A percentile compares a stretch with the other conserved stretches of the same genome.
Evolutionary conservation across 352 stramenopile genomes (phyloP).

Genomic region (Phytopythium oedochilum): DNA sequence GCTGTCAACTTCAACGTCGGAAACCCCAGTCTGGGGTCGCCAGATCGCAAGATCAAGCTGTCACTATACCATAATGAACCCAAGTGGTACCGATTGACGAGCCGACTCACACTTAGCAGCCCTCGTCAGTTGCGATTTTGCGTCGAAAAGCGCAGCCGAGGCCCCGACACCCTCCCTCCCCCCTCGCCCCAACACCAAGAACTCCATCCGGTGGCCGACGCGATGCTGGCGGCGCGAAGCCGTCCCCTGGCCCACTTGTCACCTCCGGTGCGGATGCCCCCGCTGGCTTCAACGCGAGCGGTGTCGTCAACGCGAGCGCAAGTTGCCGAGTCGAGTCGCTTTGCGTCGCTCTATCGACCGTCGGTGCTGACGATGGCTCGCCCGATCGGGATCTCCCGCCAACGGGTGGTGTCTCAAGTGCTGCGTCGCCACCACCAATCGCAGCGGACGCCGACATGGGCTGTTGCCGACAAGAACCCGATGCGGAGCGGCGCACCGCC

Average conservation of each 20-base stretch:
- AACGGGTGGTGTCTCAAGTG: background rate
- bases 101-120: too few relatives aligned
- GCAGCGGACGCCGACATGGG: background rate
- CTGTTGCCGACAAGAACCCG: background rate
- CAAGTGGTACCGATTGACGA: background rate
- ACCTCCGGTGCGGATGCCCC: background rate
- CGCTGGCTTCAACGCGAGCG: background rate
- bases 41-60: too few relatives aligned
- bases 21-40: too few relatives aligned
- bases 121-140: background rate
- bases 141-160: background rate
- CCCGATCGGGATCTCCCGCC: background rate
- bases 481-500: background rate
- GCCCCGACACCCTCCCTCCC: too few relatives aligned
- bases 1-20: too few relatives aligned
- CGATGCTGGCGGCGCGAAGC: background rate
- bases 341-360: background rate
- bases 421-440: background rate
- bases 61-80: too few relatives aligned
- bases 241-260: too few relatives aligned
- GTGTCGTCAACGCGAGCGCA: background rate
- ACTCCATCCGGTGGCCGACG: background rate
- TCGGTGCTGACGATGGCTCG: background rate
- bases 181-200: background rate
- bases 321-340: background rate